These are phyloP conservation scores for Bipolaris zeicola DNA, from an alignment of 2,329 filamentous ascomycete genomes.

Conservation along the genomic window DNA sequence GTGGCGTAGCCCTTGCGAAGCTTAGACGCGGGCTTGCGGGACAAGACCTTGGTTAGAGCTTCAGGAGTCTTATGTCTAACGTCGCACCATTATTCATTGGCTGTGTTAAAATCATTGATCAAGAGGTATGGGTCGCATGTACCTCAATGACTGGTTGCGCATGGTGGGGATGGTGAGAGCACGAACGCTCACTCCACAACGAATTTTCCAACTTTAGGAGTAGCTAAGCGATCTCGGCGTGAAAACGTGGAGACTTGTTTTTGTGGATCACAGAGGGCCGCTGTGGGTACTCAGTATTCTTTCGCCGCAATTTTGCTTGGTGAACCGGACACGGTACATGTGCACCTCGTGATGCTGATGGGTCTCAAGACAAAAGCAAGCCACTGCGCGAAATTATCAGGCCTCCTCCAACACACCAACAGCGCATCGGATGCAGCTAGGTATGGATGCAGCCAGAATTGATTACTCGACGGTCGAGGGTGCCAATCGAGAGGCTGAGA, in stretches of 20 bases:
- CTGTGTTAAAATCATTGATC: background rate
- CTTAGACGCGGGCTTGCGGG: conserved; percentile 10
- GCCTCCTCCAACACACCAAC: background rate
- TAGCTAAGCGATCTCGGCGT: background rate
- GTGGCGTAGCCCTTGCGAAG: conserved; percentile 10
- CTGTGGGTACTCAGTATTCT: background rate
- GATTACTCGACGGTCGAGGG: conserved; percentile 1
- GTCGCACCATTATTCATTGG: conserved; percentile 2
- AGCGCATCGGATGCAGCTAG: conserved; percentile 3
- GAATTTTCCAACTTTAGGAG: background rate
- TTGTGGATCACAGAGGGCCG: background rate
- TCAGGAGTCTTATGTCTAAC: conserved; percentile 1
- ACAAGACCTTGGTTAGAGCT: conserved; percentile 7
- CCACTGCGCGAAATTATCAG: conserved; percentile 5
- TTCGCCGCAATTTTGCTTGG: conserved; percentile 3
- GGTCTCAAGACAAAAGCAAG: background rate
- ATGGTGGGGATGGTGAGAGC: background rate
- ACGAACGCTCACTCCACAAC: background rate
- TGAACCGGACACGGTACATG: background rate
- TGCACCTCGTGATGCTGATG: conserved; percentile 6
- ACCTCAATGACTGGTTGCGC: conserved; percentile 2
- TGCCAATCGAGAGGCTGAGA: conserved; percentile 8
- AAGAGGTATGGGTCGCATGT: background rate
- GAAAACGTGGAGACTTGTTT: background rate
- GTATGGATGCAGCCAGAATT: conserved; percentile 1